Base-by-base conservation (phyloP, 768 basidiomycete species). In the Boletus barrowsii region DNA sequence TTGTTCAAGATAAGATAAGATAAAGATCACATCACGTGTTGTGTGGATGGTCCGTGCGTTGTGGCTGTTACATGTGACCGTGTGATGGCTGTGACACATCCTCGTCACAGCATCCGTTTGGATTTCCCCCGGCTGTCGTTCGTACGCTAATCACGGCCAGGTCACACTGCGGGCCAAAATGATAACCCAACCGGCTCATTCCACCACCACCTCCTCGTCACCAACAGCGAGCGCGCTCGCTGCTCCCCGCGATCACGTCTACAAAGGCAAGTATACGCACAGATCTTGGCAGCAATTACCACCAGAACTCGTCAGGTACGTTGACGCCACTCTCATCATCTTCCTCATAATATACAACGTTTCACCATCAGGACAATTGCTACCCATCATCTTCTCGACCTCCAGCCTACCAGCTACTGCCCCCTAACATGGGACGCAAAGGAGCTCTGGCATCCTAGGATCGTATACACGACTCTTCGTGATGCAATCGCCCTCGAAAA, bases 221-320 rank as follows among this genome's bases (percentile, higher is more conserved):
- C 15, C 55, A 22, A 53, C 69, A 44, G 26, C 65, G 40, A 49
- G 15, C 53, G 44, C 56, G 5, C 8, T 15, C 0, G 17, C 26
- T 2, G 10, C 43, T 0, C 62, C 61, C 46, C 66, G 66, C 58
- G 63, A 67, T 60, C 60, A 65, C 58, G 50, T 69, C n/a, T 81
- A 79, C 70, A 85, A 85, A 62, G 83, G 83, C 49, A 86, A 85
- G 65, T 70, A 71, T 18, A 76, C 80, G 7, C 70, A 77, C 60
- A 72, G 82, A 66, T 83, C 81, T 18, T 85, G 83, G 83, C 76
- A 76, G n/a, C 78, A 84, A 58, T 68, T 85, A 20, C 83, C 83
- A 0, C 74, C 76, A 49, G 84, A 86, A 64, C 77, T 86, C 62
- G 70, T 86, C 67, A 78, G 79, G 84, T 82, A 62, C 65, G 78